These are phyloP conservation scores for Diaporthe velutina DNA, from an alignment of 2,329 filamentous ascomycete genomes.

Conservation along the genomic window DNA sequence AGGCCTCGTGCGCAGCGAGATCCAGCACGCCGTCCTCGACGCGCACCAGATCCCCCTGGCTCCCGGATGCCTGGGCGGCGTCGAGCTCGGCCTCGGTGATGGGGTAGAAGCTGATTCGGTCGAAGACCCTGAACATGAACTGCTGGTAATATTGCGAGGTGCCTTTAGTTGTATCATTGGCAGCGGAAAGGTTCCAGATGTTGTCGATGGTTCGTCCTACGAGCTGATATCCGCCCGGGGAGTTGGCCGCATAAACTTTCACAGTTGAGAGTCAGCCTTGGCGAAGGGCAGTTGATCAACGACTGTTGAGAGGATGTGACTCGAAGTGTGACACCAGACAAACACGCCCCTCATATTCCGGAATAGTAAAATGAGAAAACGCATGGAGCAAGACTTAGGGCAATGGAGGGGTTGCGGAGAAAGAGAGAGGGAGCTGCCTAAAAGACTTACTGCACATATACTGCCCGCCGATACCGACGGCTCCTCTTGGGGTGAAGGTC, in stretches of 20 bases:
- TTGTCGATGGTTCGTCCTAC: slow-evolving; percentile 4
- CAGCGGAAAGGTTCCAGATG: background rate
- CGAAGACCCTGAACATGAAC: background rate
- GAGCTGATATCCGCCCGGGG: slow-evolving; percentile 9
- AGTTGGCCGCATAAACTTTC: slow-evolving; percentile 1
- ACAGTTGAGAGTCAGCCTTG: background rate
- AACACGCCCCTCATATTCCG: no score
- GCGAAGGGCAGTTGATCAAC: background rate
- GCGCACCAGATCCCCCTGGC: background rate
- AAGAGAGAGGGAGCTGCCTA: no score
- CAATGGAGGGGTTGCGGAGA: no score
- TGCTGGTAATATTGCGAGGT: background rate
- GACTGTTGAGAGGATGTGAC: background rate
- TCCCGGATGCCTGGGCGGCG: background rate
- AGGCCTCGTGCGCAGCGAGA: background rate
- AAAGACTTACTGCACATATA: slow-evolving; percentile 13
- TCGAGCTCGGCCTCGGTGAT: slow-evolving; percentile 2
- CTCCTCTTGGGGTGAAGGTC: background rate
- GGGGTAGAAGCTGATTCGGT: background rate
- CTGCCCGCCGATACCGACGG: background rate
- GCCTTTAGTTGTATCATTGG: fast-evolving
- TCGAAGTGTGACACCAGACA: no score
- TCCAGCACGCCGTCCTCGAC: background rate
- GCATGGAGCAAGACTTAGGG: no score
- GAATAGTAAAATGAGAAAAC: no score